These are phyloP conservation scores for Xylaria sp. DNA, from an alignment of 2,329 filamentous ascomycete genomes.

Conservation along the genomic window DNA sequence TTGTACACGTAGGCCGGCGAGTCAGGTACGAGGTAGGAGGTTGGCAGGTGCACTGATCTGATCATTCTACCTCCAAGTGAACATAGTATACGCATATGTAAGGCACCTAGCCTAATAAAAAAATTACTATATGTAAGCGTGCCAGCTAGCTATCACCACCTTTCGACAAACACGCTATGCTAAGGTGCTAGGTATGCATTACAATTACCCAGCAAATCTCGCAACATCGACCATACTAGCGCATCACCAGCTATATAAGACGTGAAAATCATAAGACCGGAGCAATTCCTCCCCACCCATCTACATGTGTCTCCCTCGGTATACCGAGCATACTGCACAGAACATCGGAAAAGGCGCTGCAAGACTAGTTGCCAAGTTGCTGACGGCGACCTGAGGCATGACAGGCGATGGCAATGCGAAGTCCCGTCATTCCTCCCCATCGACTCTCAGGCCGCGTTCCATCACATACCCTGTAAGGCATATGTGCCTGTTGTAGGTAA, in stretches of 20 bases:
- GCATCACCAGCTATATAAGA: conserved; percentile 7
- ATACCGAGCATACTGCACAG: conserved; percentile 13
- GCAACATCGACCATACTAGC: conserved; percentile 1
- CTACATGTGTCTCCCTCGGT: conserved; percentile 4
- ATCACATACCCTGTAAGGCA: conserved; percentile 22
- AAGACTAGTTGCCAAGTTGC: conserved; percentile 5
- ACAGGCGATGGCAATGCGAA: not conserved
- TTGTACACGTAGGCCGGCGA: not conserved
- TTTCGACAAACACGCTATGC: not conserved
- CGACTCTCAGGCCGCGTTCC: conserved; percentile 11
- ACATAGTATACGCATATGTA: not conserved
- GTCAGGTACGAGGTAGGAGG: not conserved
- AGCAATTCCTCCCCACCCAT: conserved; percentile 1
- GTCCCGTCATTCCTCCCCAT: not conserved
- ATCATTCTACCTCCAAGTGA: conserved; percentile 17
- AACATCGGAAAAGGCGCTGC: conserved; percentile 3
- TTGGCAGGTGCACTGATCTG: conserved; percentile 32
- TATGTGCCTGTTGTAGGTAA: conserved; percentile 14
- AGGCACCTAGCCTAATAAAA: conserved; percentile 12
- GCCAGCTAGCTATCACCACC: not conserved
- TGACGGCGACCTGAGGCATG: not conserved
- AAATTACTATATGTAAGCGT: conserved; percentile 23
- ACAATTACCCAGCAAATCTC: conserved; percentile 4
- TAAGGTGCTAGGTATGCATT: not conserved
- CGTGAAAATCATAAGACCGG: conserved; percentile 10